Evolutionary conservation across 2,329 filamentous ascomycete species (phyloP).

Genomic region (Colletotrichum caudatum): DNA sequence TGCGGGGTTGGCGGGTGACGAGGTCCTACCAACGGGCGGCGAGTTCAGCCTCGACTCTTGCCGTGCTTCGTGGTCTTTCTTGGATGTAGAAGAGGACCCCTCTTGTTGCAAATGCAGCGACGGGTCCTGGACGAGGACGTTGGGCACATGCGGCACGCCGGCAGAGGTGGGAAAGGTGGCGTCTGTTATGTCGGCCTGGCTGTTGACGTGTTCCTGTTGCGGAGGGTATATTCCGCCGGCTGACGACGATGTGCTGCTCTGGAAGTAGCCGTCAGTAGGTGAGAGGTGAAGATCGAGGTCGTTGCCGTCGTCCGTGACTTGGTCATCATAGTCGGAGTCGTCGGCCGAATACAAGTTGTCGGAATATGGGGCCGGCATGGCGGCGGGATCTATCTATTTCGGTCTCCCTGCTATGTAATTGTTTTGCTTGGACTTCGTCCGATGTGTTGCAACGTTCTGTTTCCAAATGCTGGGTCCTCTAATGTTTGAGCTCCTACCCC

Average conservation of each 20-base stretch:
- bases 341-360: slow-evolving; percentile 46
- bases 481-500: slow-evolving; percentile 36
- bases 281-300: slow-evolving; percentile 51
- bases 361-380: slow-evolving; percentile 61
- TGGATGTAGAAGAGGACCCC: slow-evolving; percentile 42
- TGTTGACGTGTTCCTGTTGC: slow-evolving; percentile 34
- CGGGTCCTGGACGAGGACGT: slow-evolving; percentile 63
- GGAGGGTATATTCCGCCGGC: slow-evolving; percentile 45
- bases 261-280: slow-evolving; percentile 66
- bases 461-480: slow-evolving; percentile 33
- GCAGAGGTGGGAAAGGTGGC: slow-evolving; percentile 46
- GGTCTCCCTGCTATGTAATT: background rate
- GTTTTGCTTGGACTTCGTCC: slow-evolving; percentile 1
- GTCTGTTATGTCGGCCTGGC: slow-evolving; percentile 42
- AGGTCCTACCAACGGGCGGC: slow-evolving; percentile 26
- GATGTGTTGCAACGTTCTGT: slow-evolving; percentile 4
- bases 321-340: slow-evolving; percentile 36
- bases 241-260: slow-evolving; percentile 50
- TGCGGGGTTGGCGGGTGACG: background rate
- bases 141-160: slow-evolving; percentile 59
- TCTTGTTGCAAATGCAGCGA: slow-evolving; percentile 54
- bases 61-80: slow-evolving; percentile 59
- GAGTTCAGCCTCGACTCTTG: slow-evolving; percentile 54
- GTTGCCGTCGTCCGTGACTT: slow-evolving; percentile 46
- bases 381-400: slow-evolving; percentile 45